Percentiles rank a stretch among this genome's conserved stretches.
Evolutionary conservation across 164 flowering plant species (phyloP).

Genomic region (Chimonanthus praecox): DNA sequence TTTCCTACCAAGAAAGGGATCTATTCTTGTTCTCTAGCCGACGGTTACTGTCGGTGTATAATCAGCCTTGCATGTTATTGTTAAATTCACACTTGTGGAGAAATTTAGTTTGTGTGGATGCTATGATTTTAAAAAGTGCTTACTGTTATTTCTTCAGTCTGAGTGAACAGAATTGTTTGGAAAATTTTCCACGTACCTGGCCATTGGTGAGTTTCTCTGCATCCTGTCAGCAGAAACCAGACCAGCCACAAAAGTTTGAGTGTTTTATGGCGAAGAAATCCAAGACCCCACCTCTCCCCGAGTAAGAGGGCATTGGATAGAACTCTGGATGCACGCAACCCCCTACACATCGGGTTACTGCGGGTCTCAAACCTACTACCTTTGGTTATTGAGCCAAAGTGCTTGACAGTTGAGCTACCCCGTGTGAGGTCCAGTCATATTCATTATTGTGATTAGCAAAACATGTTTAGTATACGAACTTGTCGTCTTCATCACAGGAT

Average conservation of each 20-base stretch:
- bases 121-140: not conserved
- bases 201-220: not conserved
- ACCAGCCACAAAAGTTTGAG: not conserved
- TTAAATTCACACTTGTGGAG: not conserved
- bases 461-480: too few species aligned
- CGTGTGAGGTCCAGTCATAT: too few species aligned
- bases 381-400: not conserved
- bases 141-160: not conserved
- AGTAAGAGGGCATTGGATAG: too few species aligned
- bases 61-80: too few species aligned
- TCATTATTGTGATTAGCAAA: too few species aligned
- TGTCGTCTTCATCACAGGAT: too few species aligned
- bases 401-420: not conserved
- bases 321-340: too few species aligned
- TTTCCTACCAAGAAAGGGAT: not conserved
- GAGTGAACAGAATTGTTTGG: not conserved
- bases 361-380: not conserved
- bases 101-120: not conserved
- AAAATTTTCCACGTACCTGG: not conserved
- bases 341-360: too few species aligned
- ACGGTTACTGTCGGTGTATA: too few species aligned
- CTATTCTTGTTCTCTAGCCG: not conserved
- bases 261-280: not conserved
- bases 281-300: not conserved
- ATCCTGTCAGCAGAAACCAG: not conserved